Evolutionary conservation across 768 basidiomycete species (phyloP).

Genomic region (Cytidiella melzeri): DNA sequence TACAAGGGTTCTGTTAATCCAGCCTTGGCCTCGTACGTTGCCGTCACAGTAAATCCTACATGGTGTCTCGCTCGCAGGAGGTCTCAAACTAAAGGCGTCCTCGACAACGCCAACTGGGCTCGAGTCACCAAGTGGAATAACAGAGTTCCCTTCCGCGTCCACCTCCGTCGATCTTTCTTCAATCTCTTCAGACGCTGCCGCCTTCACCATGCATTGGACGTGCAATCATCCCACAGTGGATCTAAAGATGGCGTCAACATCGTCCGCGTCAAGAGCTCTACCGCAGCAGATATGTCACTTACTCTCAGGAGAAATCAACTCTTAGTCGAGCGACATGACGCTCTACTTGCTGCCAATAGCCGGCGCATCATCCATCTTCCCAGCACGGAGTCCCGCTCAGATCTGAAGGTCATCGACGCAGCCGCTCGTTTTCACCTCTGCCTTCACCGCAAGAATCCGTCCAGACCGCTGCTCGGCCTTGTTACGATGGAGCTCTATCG

Average conservation of each 20-base stretch:
- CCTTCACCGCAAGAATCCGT: conserved; percentile 44
- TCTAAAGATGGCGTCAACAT: conserved; percentile 36
- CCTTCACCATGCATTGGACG: conserved; percentile 34
- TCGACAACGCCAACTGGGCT: conserved; percentile 44
- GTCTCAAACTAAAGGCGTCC: conserved; percentile 26
- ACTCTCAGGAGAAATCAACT: conserved; percentile 34
- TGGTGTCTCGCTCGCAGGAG: conserved; percentile 49
- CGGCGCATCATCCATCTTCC: conserved; percentile 34
- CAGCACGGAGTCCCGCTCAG: conserved; percentile 25
- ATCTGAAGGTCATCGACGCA: conserved; percentile 40
- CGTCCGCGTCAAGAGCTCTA: conserved; percentile 37
- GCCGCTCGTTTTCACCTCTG: conserved; percentile 58
- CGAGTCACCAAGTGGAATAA: conserved; percentile 49
- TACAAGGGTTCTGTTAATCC: conserved; percentile 52
- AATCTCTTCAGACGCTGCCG: conserved; percentile 41
- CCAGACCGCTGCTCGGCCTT: conserved; percentile 39
- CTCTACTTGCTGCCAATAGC: conserved; percentile 31
- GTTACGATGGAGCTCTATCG: conserved; percentile 49
- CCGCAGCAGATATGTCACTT: conserved; percentile 47
- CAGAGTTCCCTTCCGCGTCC: conserved; percentile 46
- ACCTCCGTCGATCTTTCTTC: conserved; percentile 41
- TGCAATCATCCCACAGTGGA: conserved; percentile 10
- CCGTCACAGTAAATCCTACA: conserved; percentile 48
- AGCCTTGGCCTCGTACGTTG: conserved; percentile 42
- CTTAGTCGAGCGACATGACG: conserved; percentile 40